These are phyloP conservation scores for Peterozyma toletana DNA, from an alignment of 805 yeast species.

Conservation along the genomic window DNA sequence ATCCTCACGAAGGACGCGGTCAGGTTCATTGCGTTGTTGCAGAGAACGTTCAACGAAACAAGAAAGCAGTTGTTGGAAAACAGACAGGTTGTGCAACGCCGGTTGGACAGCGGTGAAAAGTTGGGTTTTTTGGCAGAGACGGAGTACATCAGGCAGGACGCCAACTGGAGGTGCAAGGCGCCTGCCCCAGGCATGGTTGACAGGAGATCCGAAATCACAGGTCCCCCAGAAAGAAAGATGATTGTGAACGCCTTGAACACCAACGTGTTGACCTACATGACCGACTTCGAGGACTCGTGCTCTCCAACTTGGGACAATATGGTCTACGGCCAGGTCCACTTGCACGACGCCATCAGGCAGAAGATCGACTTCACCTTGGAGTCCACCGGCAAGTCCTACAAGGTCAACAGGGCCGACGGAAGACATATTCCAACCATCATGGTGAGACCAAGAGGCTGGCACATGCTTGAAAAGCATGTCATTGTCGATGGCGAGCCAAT, in stretches of 20 bases:
- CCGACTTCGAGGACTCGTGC: conserved; percentile 80
- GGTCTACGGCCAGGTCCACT: conserved; percentile 74
- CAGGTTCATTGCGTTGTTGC: conserved; percentile 64
- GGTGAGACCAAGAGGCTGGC: conserved; percentile 89
- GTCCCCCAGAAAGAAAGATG: conserved; percentile 83
- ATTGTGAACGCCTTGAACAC: conserved; percentile 76
- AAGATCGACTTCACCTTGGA: conserved; percentile 43
- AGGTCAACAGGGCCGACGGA: conserved; percentile 36
- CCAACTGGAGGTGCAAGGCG: conserved; percentile 70
- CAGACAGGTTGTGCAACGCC: conserved; percentile 53
- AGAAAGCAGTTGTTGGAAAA: conserved; percentile 54
- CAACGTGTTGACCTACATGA: conserved; percentile 75
- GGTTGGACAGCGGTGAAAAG: conserved; percentile 53
- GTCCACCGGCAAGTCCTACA: conserved; percentile 29
- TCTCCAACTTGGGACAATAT: conserved; percentile 80
- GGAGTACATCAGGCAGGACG: conserved; percentile 59
- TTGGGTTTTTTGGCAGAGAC: conserved; percentile 67
- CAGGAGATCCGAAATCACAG: conserved; percentile 78
- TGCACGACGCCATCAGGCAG: conserved; percentile 70
- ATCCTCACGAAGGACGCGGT: conserved; percentile 53
- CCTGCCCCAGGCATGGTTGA: conserved; percentile 67
- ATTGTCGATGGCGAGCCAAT: conserved; percentile 70
- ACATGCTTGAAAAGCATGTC: conserved; percentile 68
- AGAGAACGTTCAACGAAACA: conserved; percentile 60
- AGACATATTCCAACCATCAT: conserved; percentile 69